These are phyloP conservation scores for Talaromyces verruculosus DNA, from an alignment of 2,329 filamentous ascomycete species.

Conservation along the genomic window DNA sequence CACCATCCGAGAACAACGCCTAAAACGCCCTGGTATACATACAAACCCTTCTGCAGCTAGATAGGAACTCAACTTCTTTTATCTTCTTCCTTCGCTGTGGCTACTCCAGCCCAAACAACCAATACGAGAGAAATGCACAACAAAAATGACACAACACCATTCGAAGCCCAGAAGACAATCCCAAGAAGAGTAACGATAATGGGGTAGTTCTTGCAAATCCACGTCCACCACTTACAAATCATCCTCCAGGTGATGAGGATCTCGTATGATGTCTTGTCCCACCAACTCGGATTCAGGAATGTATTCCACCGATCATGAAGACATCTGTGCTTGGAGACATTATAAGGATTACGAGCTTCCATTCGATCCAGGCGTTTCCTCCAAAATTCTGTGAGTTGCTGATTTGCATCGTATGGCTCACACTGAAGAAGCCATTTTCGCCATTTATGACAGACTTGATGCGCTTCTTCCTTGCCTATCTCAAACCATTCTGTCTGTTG, in stretches of 20 bases:
- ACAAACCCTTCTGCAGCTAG: neutral
- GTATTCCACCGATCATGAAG: slow-evolving; percentile 3
- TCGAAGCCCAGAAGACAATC: neutral
- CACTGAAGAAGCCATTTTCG: neutral
- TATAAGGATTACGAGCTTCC: neutral
- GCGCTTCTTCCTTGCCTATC: neutral
- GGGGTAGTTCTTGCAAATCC: neutral
- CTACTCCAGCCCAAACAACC: neutral
- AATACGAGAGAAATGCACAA: neutral
- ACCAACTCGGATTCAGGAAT: neutral
- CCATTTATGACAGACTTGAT: slow-evolving; percentile 1
- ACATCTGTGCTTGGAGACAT: neutral
- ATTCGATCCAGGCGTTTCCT: neutral
- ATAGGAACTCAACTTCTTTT: neutral
- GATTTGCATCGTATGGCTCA: slow-evolving; percentile 3
- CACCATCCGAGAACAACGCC: neutral
- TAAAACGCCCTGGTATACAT: neutral
- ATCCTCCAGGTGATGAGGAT: neutral
- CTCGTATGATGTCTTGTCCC: neutral
- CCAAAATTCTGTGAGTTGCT: slow-evolving; percentile 9
- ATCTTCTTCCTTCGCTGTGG: too few relatives aligned
- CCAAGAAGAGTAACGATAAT: neutral
- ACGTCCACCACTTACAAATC: neutral
- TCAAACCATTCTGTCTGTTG: slow-evolving; percentile 7
- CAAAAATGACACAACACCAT: neutral